phyloP scores from a whole-genome alignment of 1,284 basidiomycete genomes.

The Inonotus obliquus region DNA sequence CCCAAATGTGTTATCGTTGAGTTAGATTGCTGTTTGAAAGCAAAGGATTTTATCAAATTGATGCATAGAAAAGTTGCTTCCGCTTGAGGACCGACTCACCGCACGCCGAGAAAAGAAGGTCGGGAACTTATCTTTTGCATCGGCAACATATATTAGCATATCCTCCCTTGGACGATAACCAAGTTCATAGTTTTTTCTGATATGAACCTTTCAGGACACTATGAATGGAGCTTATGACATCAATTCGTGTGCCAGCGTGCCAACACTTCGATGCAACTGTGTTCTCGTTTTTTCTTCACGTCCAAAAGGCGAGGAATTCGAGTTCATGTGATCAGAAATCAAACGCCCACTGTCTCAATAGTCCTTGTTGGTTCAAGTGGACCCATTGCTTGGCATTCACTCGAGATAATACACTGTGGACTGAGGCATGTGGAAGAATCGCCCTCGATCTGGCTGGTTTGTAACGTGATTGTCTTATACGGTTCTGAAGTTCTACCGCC shows the following conservation, averaged over 20 bases:
- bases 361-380: too few relatives aligned
- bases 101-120: neutral
- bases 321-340: too few relatives aligned
- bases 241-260: too few relatives aligned
- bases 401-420: too few relatives aligned
- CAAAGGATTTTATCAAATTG: neutral
- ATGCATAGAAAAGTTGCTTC: neutral
- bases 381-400: too few relatives aligned
- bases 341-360: too few relatives aligned
- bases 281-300: too few relatives aligned
- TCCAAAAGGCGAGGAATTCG: too few relatives aligned
- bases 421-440: neutral
- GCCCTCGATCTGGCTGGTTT: neutral
- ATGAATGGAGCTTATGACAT: neutral
- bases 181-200: neutral
- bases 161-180: neutral
- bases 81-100: neutral
- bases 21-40: neutral
- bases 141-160: neutral
- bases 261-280: too few relatives aligned
- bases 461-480: neutral
- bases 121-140: neutral
- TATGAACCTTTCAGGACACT: neutral
- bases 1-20: neutral
- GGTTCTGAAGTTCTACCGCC: neutral